Percentiles rank a stretch among this genome's conserved stretches.
Conservation (phyloP, 805 yeast genomes). For the Ascoidea tarda region DNA sequence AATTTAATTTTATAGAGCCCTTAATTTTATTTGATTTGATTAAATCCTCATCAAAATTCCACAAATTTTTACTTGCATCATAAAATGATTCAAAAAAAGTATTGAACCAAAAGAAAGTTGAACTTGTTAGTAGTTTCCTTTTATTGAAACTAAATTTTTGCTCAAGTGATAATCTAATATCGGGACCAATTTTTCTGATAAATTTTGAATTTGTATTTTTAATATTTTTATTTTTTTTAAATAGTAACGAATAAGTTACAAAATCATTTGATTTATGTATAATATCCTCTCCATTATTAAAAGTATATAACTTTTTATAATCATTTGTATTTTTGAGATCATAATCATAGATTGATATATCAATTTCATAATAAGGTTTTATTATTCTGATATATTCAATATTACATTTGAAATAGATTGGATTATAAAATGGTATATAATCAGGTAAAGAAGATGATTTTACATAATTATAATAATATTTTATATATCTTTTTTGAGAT, state of each 20-base stretch:
- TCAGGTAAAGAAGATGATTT: conserved; percentile 10
- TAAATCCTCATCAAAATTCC: background rate
- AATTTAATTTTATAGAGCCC: conserved; percentile 7
- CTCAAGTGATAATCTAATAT: conserved; percentile 15
- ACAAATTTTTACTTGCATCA: conserved; percentile 8
- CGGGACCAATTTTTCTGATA: conserved; percentile 6
- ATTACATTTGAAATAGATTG: conserved; percentile 6
- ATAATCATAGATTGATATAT: conserved; percentile 8
- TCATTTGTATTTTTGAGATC: conserved; percentile 8
- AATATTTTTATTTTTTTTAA: background rate
- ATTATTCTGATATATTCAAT: conserved; percentile 4
- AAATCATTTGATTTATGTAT: background rate
- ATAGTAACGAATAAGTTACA: background rate
- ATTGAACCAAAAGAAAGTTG: conserved; percentile 29
- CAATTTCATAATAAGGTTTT: background rate
- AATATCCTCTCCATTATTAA: background rate
- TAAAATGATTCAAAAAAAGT: conserved; percentile 24
- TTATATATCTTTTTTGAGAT: conserved; percentile 55
- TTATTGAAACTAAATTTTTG: conserved; percentile 4
- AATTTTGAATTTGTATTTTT: background rate
- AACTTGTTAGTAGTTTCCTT: conserved; percentile 1
- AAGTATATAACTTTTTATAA: background rate
- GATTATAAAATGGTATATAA: conserved; percentile 5
- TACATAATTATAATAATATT: conserved; percentile 31
- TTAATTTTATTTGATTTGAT: background rate